phyloP scores from a whole-genome alignment of 768 basidiomycete genomes.

The Lentinula guzmanii region DNA sequence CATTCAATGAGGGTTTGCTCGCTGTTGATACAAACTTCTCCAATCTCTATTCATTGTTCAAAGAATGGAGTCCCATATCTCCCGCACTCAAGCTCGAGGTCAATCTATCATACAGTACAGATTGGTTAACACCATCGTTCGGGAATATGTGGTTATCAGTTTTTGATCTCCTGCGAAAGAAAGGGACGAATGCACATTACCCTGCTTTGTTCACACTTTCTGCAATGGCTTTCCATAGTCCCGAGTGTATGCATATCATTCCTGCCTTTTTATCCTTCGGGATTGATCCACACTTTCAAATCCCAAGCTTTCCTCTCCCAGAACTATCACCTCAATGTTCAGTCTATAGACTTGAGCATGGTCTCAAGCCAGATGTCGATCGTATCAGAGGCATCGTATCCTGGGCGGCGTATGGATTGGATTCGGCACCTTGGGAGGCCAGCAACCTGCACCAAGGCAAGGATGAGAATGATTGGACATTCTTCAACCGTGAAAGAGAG shows the following conservation, averaged over 20 bases:
- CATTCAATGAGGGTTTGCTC: not conserved
- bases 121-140: constrained; percentile 20
- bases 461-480: not conserved
- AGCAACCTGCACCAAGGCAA: not conserved
- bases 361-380: not conserved
- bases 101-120: constrained; percentile 15
- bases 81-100: not conserved
- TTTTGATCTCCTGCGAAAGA: constrained; percentile 18
- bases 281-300: constrained; percentile 11
- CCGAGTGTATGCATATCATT: constrained; percentile 11
- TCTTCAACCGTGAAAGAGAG: not conserved
- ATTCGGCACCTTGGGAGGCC: not conserved
- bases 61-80: not conserved
- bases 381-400: not conserved
- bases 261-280: constrained; percentile 22
- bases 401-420: not conserved
- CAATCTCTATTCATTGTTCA: not conserved
- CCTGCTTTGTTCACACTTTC: constrained; percentile 21
- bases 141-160: constrained; percentile 18
- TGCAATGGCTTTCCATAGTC: constrained; percentile 22
- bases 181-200: constrained; percentile 2
- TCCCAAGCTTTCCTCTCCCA: constrained; percentile 12
- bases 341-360: not conserved
- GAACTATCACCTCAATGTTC: constrained; percentile 8
- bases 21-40: not conserved